phyloP scores from a whole-genome alignment of 1,139 yeast genomes.

The Protomyces inouyei region DNA sequence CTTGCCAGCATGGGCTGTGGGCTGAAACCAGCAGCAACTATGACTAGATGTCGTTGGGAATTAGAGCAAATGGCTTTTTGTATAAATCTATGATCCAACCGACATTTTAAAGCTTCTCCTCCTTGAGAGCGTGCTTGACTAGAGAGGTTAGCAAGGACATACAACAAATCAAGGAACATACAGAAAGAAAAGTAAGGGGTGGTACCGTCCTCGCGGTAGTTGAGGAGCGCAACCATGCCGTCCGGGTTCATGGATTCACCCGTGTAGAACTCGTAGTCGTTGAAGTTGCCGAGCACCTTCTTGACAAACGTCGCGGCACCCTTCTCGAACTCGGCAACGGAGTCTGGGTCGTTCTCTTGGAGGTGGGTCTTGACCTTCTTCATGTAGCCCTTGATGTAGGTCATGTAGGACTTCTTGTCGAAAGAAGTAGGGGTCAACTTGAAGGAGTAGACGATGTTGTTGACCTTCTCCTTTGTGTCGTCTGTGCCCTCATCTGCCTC shows the following conservation, averaged over 20 bases:
- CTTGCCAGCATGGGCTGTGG: too few relatives aligned
- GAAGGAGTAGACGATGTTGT: slow-evolving; percentile 98
- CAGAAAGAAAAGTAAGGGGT: slow-evolving; percentile 97
- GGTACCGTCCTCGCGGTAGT: slow-evolving; percentile 99
- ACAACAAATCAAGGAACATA: slow-evolving; percentile 42
- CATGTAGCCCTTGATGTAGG: slow-evolving; percentile 74
- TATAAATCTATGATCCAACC: background rate
- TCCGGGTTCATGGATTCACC: slow-evolving; percentile 94
- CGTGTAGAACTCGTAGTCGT: slow-evolving; percentile 98
- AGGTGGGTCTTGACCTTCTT: slow-evolving; percentile 60
- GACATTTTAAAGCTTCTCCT: slow-evolving; percentile 19
- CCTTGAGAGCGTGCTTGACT: slow-evolving; percentile 28
- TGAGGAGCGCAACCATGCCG: slow-evolving; percentile 92
- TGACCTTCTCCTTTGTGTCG: slow-evolving; percentile 80
- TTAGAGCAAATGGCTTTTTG: background rate
- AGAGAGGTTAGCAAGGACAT: background rate
- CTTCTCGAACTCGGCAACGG: slow-evolving; percentile 82
- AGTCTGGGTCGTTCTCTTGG: slow-evolving; percentile 83
- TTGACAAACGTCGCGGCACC: slow-evolving; percentile 94
- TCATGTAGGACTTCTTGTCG: slow-evolving; percentile 71
- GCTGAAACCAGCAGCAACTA: too few relatives aligned
- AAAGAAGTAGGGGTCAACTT: slow-evolving; percentile 91
- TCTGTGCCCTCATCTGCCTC: slow-evolving; percentile 79
- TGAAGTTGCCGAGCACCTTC: slow-evolving; percentile 90
- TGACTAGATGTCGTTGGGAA: too few relatives aligned